phyloP scores from a whole-genome alignment of 2,329 filamentous ascomycete genomes.

The Nemania sp. region DNA sequence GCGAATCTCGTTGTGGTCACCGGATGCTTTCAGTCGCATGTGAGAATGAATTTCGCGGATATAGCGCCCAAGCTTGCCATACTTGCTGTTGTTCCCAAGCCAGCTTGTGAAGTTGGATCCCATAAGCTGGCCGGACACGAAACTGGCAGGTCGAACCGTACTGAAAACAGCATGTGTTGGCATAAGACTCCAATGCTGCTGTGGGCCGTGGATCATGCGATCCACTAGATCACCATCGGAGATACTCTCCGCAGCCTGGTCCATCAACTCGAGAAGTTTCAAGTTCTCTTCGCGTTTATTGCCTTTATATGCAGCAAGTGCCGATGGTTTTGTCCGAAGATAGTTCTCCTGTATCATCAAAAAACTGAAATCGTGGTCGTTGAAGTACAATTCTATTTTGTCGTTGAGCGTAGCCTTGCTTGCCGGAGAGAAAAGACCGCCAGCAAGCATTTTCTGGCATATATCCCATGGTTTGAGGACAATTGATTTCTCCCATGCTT shows the following conservation, averaged over 20 bases:
- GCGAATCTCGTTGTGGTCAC: constrained; percentile 88
- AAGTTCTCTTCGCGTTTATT: constrained; percentile 70
- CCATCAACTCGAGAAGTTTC: constrained; percentile 83
- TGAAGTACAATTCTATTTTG: constrained; percentile 98
- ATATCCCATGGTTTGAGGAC: constrained; percentile 99
- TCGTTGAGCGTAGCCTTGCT: constrained; percentile 91
- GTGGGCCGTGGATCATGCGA: constrained; percentile 95
- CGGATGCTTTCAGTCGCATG: constrained; percentile 89
- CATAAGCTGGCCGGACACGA: constrained; percentile 76
- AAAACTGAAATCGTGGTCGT: constrained; percentile 96
- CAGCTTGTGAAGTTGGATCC: constrained; percentile 82
- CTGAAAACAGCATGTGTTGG: constrained; percentile 94
- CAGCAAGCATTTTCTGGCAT: constrained; percentile 85
- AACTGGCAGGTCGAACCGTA: constrained; percentile 89
- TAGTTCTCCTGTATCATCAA: constrained; percentile 99
- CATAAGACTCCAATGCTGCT: constrained; percentile 99
- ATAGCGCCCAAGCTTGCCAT: constrained; percentile 74
- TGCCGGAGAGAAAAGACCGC: constrained; percentile 80
- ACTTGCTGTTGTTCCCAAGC: constrained; percentile 94
- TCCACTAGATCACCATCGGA: constrained; percentile 96
- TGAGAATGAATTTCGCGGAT: constrained; percentile 95
- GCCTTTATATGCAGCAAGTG: constrained; percentile 59
- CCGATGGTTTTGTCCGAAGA: constrained; percentile 76
- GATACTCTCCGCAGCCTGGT: constrained; percentile 91
- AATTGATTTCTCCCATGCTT: constrained; percentile 97